Evolutionary conservation across 441 rosid species (phyloP), one percentile per base, ranked within the genome.

Genomic region (Croton setiger): DNA sequence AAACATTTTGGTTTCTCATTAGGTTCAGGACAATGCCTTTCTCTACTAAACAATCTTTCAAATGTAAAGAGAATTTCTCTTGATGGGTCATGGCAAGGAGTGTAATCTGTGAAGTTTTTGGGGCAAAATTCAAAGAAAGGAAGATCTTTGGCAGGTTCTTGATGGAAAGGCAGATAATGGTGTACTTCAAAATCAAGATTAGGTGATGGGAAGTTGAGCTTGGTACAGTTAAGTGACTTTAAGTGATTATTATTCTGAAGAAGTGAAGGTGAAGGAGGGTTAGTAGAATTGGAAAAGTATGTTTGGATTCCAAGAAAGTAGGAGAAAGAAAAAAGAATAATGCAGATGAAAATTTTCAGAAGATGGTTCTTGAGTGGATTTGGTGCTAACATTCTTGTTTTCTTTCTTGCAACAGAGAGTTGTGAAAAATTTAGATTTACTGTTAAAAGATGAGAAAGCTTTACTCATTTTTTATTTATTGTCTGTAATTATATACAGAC

Each of bases 81-180:
- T 27, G 79, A 51, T n/a, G 80, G 85, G 41, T 83, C 88, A 9
- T 87, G 90, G 56, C 92, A 89, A 5, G 90, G 92, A 65, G 77
- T 70, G 81, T 85, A 82, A 72, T 82, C 70, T 63, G 89, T 82
- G 83, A 83, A 85, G 72, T 84, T 85, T 53, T 51, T 70, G 66
- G 89, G 80, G 73, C 88, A 88, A 45, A 74, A 59, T 17, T 64
- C 62, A 54, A 87, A 83, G 60, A 71, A 69, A 0, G 57, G 59
- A 33, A 48, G 63, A 49, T 51, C 47, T 49, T 63, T 31, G 55
- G 58, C 27, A 60, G 65, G 57, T 37, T 70, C 54, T 63, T 20
- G 78, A 72, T 73, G 71, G 7, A 66, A 70, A 33, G 83, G 64
- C 6, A 72, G 77, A 14, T 79, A 31, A 77, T 85, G 85, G 77